Conservation (phyloP, 805 yeast genomes). For the Ogataea glucozyma region DNA sequence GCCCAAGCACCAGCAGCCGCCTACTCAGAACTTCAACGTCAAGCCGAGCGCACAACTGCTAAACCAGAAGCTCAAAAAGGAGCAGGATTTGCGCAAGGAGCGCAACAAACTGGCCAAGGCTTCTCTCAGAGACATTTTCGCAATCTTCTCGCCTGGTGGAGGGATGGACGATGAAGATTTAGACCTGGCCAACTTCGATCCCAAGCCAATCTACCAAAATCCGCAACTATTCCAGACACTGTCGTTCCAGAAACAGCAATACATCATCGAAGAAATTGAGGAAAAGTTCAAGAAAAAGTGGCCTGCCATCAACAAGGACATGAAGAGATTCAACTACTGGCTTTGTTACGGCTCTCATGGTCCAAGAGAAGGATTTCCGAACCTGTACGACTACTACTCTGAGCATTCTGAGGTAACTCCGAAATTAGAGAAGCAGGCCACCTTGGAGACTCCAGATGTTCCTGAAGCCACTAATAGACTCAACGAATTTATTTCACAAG, state of each 20-base stretch:
- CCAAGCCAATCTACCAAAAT: conserved; percentile 33
- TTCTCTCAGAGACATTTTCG: conserved; percentile 42
- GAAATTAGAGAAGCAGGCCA: too few species aligned
- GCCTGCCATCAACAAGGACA: conserved; percentile 48
- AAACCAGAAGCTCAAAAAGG: conserved; percentile 28
- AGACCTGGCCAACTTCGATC: conserved; percentile 35
- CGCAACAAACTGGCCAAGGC: conserved; percentile 39
- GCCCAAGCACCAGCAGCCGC: conserved; percentile 11
- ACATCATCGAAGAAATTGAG: conserved; percentile 50
- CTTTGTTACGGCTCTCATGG: conserved; percentile 74
- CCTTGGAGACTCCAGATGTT: too few species aligned
- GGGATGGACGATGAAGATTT: conserved; percentile 35
- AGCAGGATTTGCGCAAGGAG: conserved; percentile 32
- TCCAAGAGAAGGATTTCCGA: conserved; percentile 55
- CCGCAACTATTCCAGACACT: conserved; percentile 34
- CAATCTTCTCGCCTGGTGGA: conserved; percentile 33
- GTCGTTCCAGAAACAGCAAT: conserved; percentile 56
- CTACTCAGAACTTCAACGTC: conserved; percentile 13
- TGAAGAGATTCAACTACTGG: conserved; percentile 59
- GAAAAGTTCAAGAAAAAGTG: conserved; percentile 52
- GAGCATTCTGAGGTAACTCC: too few species aligned
- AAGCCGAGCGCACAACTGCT: conserved; percentile 29
- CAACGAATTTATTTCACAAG: conserved; percentile 16
- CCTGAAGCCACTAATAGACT: conserved; percentile 1
- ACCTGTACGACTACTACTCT: conserved; percentile 41